These are phyloP conservation scores for Fusarium papillatum DNA, from an alignment of 2,329 filamentous ascomycete genomes.

Conservation along the genomic window DNA sequence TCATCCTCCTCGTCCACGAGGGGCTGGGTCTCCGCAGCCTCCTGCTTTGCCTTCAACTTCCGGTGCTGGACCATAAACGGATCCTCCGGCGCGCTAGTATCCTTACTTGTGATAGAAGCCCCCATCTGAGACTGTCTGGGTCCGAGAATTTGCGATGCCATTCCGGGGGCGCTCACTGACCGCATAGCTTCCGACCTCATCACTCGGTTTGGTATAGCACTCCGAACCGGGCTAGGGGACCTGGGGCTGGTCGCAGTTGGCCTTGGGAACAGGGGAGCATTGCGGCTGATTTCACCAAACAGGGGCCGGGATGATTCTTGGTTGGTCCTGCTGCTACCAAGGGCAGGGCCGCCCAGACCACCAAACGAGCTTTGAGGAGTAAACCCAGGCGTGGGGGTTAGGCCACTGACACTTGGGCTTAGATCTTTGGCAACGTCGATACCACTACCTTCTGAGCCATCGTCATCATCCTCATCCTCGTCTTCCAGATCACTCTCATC, in stretches of 20 bases:
- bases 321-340: constrained; percentile 52
- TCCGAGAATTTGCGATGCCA: constrained; percentile 67
- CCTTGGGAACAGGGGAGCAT: constrained; percentile 67
- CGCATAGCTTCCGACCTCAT: constrained; percentile 64
- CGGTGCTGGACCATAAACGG: constrained; percentile 64
- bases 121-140: constrained; percentile 54
- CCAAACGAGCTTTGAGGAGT: constrained; percentile 73
- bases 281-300: constrained; percentile 68
- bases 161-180: constrained; percentile 72
- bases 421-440: constrained; percentile 76
- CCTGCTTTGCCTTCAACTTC: constrained; percentile 65
- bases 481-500: constrained; percentile 56
- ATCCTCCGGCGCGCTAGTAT: constrained; percentile 55
- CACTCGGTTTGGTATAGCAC: constrained; percentile 65
- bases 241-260: constrained; percentile 71
- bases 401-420: constrained; percentile 62
- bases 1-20: constrained; percentile 79
- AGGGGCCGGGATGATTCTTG: constrained; percentile 59
- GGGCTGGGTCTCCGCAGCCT: constrained; percentile 68
- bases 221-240: constrained; percentile 79
- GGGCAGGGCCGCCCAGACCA: constrained; percentile 56
- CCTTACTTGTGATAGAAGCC: constrained; percentile 56
- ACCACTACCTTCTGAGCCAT: constrained; percentile 70
- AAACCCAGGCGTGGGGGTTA: constrained; percentile 62
- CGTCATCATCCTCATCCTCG: constrained; percentile 60